Conservation (phyloP, 2,329 filamentous ascomycete species). For the Verticillium isaacii region DNA sequence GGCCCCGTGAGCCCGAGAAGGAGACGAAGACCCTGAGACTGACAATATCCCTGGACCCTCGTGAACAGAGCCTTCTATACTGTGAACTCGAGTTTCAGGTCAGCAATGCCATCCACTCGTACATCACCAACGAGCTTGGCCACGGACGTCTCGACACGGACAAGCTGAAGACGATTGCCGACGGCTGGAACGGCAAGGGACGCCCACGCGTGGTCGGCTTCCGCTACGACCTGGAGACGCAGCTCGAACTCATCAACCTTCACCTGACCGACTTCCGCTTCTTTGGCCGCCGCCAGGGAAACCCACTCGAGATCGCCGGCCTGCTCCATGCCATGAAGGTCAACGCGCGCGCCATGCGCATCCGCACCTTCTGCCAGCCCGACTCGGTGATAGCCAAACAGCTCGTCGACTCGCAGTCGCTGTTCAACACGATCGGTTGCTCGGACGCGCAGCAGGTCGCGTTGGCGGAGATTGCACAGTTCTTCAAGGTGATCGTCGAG, state of each 20-base stretch:
- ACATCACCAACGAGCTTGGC: constrained; percentile 48
- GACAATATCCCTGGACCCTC: constrained; percentile 46
- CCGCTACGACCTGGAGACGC: constrained; percentile 56
- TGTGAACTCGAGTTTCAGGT: constrained; percentile 54
- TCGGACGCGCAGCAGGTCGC: constrained; percentile 37
- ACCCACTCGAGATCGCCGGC: constrained; percentile 36
- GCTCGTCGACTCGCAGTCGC: constrained; percentile 45
- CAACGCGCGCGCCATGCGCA: constrained; percentile 46
- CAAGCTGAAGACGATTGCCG: constrained; percentile 46
- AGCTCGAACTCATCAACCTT: constrained; percentile 47
- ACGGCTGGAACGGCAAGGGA: constrained; percentile 47
- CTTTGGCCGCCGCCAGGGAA: constrained; percentile 41
- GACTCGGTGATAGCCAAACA: constrained; percentile 56
- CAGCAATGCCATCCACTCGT: constrained; percentile 45
- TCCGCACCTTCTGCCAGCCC: constrained; percentile 54
- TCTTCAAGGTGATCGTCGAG: constrained; percentile 49
- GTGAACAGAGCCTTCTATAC: constrained; percentile 55
- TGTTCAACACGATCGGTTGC: constrained; percentile 45
- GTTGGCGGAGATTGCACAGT: constrained; percentile 45
- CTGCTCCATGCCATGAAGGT: constrained; percentile 47
- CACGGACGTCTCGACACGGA: constrained; percentile 48
- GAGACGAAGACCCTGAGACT: constrained; percentile 24
- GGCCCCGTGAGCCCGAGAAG: constrained; percentile 23
- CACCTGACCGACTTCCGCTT: constrained; percentile 51
- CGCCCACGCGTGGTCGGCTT: constrained; percentile 52